phyloP scores from a whole-genome alignment of 164 flowering plant genomes.

The Piper longum region DNA sequence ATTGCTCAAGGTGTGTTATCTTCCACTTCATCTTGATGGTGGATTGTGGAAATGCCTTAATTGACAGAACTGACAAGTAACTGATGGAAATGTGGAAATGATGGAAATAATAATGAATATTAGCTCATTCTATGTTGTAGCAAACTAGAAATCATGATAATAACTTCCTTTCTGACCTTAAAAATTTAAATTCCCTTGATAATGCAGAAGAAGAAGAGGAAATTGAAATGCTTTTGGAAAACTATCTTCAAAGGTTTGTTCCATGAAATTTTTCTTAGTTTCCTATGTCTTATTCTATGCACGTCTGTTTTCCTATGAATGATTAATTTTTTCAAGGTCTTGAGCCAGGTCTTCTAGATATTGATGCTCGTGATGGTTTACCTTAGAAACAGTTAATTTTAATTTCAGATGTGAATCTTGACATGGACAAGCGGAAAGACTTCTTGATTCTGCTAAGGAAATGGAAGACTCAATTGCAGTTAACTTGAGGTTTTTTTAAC shows the following conservation, averaged over 20 bases:
- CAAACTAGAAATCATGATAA: no score
- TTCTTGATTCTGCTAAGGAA: constrained; percentile 96
- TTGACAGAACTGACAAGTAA: background rate
- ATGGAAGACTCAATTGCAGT: constrained; percentile 99
- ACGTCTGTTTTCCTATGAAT: background rate
- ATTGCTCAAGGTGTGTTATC: constrained; percentile 86
- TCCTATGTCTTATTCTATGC: no score
- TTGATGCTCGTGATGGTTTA: background rate
- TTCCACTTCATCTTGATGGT: background rate
- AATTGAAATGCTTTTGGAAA: constrained; percentile 97
- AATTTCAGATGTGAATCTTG: constrained; percentile 84
- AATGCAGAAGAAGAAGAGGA: constrained; percentile 96
- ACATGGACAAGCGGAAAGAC: constrained; percentile 96
- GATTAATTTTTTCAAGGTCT: background rate
- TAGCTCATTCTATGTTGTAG: no score
- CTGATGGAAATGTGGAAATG: no score
- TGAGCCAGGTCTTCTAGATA: background rate
- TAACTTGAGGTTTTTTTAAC: constrained; percentile 50
- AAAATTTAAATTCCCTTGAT: background rate
- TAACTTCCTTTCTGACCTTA: background rate
- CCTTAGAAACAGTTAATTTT: background rate
- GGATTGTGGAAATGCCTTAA: background rate
- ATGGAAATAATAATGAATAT: no score
- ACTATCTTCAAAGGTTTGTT: constrained; percentile 78
- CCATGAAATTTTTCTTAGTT: no score